Evolutionary conservation across 177 flowering plant species (phyloP).

Genomic region (Vitis hybrid): DNA sequence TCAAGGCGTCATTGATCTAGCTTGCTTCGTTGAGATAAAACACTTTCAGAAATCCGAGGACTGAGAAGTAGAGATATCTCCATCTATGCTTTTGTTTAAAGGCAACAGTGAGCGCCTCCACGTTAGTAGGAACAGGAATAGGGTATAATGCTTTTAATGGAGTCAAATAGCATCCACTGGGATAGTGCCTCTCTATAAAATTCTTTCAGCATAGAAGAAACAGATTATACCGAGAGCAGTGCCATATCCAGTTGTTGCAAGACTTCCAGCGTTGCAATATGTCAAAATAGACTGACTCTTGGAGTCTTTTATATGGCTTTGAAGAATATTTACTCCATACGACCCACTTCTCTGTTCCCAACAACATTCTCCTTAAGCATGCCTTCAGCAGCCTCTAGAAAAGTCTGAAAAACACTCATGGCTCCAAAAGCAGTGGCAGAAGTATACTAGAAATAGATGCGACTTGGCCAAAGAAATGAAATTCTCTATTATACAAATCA

Average conservation of each 20-base stretch:
- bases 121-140: too few relatives aligned
- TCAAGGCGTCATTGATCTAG: too few relatives aligned
- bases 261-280: constrained; percentile 92
- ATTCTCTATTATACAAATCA: constrained; percentile 79
- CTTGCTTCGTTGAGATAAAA: too few relatives aligned
- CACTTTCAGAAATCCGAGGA: too few relatives aligned
- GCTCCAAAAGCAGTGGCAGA: constrained; percentile 38
- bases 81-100: too few relatives aligned
- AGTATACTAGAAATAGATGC: constrained; percentile 91
- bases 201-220: constrained; percentile 65
- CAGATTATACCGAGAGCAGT: constrained; percentile 97
- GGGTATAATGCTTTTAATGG: too few relatives aligned
- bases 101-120: too few relatives aligned
- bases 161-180: too few relatives aligned
- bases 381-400: constrained; percentile 81
- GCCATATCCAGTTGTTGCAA: constrained; percentile 99
- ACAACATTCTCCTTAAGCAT: constrained; percentile 94
- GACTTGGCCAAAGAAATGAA: constrained; percentile 92
- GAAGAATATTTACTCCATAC: constrained; percentile 66
- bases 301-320: constrained; percentile 29
- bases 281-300: constrained; percentile 60
- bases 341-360: constrained; percentile 90
- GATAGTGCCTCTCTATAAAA: constrained; percentile 49
- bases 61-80: too few relatives aligned
- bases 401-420: constrained; percentile 41